These are phyloP conservation scores for Hemileccinum rubropunctum DNA, from an alignment of 768 basidiomycete species.

Conservation along the genomic window DNA sequence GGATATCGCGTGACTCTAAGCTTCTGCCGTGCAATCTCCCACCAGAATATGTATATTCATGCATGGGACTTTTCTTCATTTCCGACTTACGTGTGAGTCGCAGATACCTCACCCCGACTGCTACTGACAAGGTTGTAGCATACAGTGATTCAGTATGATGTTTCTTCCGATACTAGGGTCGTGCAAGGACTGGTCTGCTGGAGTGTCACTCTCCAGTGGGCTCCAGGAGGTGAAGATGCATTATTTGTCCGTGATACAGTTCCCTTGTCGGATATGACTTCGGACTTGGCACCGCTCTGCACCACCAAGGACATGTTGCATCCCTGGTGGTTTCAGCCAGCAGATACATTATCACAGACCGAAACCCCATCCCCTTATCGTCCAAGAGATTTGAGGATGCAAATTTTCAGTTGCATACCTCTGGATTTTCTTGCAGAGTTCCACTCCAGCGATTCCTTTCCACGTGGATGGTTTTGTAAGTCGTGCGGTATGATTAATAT, in stretches of 20 bases:
- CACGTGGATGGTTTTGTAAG: slow-evolving; percentile 48
- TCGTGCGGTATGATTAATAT: slow-evolving; percentile 49
- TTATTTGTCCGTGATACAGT: slow-evolving; percentile 11
- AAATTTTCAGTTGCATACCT: slow-evolving; percentile 29
- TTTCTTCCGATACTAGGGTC: background rate
- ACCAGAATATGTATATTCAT: slow-evolving; percentile 38
- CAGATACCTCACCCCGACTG: background rate
- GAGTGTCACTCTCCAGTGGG: slow-evolving; percentile 48
- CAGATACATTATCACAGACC: background rate
- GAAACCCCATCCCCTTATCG: slow-evolving; percentile 14
- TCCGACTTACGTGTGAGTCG: slow-evolving; percentile 37
- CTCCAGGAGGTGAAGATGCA: slow-evolving; percentile 46
- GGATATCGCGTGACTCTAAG: slow-evolving; percentile 35
- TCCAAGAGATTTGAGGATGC: slow-evolving; percentile 25
- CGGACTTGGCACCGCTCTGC: background rate
- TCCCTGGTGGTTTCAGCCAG: slow-evolving; percentile 27
- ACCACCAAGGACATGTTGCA: slow-evolving; percentile 1
- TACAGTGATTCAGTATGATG: background rate
- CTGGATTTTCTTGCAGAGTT: slow-evolving; percentile 31
- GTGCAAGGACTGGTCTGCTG: slow-evolving; percentile 40
- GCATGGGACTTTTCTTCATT: slow-evolving; percentile 49
- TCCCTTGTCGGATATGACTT: background rate
- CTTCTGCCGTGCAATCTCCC: slow-evolving; percentile 28
- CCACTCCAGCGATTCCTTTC: slow-evolving; percentile 34
- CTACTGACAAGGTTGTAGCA: slow-evolving; percentile 17